phyloP scores from a whole-genome alignment of 495 filamentous ascomycete genomes.

The Penicillium robsamsonii region DNA sequence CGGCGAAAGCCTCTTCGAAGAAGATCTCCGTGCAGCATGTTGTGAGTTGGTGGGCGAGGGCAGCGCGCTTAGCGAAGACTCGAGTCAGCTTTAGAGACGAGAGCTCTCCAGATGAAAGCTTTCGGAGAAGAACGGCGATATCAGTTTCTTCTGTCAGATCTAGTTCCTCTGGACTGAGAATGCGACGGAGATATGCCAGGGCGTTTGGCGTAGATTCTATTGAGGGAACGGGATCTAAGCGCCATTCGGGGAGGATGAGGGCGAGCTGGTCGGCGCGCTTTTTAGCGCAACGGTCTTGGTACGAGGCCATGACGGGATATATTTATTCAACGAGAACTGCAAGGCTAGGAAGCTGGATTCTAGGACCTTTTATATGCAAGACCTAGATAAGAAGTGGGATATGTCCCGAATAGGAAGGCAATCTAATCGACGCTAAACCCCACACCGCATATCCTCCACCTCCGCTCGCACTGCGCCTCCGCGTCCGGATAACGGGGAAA shows the following conservation, averaged over 20 bases:
- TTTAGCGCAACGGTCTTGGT: slow-evolving; percentile 29
- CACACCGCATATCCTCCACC: slow-evolving; percentile 19
- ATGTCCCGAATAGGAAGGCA: slow-evolving; percentile 21
- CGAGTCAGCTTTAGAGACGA: slow-evolving; percentile 47
- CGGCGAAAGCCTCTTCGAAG: slow-evolving; percentile 46
- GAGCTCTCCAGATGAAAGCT: slow-evolving; percentile 45
- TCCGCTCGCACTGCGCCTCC: slow-evolving; percentile 28
- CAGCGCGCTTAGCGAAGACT: slow-evolving; percentile 60
- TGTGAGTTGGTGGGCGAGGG: slow-evolving; percentile 55
- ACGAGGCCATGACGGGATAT: slow-evolving; percentile 10
- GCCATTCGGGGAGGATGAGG: slow-evolving; percentile 37
- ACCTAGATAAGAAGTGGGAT: slow-evolving; percentile 24
- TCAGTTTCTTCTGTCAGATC: slow-evolving; percentile 50
- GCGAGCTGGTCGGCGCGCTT: slow-evolving; percentile 32
- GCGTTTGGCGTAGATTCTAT: slow-evolving; percentile 24
- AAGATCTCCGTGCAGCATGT: slow-evolving; percentile 68
- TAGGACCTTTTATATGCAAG: slow-evolving; percentile 7
- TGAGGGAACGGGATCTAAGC: slow-evolving; percentile 24
- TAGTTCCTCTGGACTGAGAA: slow-evolving; percentile 48
- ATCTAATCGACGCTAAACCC: slow-evolving; percentile 16
- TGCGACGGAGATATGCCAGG: slow-evolving; percentile 21
- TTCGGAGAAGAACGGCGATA: slow-evolving; percentile 39
- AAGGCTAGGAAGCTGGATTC: not conserved
- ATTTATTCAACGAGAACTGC: not conserved
- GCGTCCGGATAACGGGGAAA: slow-evolving; percentile 34